These are phyloP conservation scores for Emericellopsis atlantica DNA, from an alignment of 2,329 filamentous ascomycete species.

Conservation along the genomic window DNA sequence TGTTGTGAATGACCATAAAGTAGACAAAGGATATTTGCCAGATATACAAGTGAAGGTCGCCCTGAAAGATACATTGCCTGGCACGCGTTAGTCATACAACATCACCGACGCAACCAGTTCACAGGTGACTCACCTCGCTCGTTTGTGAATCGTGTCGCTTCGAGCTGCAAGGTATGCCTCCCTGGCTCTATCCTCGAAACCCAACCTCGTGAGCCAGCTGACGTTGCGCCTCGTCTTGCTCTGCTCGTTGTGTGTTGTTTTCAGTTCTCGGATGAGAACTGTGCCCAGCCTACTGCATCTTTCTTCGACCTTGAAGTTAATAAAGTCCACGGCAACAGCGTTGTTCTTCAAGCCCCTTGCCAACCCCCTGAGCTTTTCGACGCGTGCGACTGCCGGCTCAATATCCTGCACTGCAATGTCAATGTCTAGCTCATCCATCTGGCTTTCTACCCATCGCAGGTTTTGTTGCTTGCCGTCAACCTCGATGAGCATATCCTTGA, in stretches of 20 bases:
- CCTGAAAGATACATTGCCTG: constrained; percentile 91
- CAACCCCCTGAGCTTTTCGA: constrained; percentile 75
- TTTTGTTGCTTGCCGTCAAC: constrained; percentile 96
- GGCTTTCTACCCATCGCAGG: constrained; percentile 85
- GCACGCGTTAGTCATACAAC: not conserved
- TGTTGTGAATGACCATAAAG: constrained; percentile 89
- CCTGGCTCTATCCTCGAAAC: constrained; percentile 80
- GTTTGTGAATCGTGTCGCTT: constrained; percentile 64
- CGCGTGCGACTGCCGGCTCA: constrained; percentile 68
- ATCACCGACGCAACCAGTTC: not conserved
- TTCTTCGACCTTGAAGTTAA: constrained; percentile 83
- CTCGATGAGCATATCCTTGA: constrained; percentile 84
- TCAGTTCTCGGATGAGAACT: constrained; percentile 64
- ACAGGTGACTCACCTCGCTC: constrained; percentile 52
- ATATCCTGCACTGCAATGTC: constrained; percentile 86
- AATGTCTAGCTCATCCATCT: constrained; percentile 94
- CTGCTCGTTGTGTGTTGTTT: constrained; percentile 65
- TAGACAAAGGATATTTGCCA: constrained; percentile 94
- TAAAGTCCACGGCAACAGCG: constrained; percentile 77
- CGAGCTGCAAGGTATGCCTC: constrained; percentile 77
- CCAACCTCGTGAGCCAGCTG: constrained; percentile 71
- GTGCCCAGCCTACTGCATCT: constrained; percentile 65
- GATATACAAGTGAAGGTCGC: constrained; percentile 83
- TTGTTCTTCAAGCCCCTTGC: constrained; percentile 77
- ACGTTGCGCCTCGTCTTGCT: constrained; percentile 71